Evolutionary conservation across 768 basidiomycete species (phyloP).

Genomic region (Pulveroboletus sp.): DNA sequence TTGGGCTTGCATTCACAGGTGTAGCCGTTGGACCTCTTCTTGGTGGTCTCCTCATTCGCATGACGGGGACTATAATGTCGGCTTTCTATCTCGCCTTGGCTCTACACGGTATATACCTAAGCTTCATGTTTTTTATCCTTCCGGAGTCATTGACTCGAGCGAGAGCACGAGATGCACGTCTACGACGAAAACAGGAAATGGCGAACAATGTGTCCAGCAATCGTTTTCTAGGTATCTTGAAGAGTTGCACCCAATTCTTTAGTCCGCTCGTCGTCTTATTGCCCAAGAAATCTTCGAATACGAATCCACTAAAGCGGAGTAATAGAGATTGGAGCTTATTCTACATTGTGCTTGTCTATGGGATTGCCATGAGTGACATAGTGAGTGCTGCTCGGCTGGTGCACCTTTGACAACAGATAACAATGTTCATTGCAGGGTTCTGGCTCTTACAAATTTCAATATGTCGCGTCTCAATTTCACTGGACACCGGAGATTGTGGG

Average conservation of each 20-base stretch:
- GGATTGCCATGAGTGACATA: conserved; percentile 40
- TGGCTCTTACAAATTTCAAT: conserved; percentile 60
- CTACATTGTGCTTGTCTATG: conserved; percentile 53
- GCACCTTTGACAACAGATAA: neutral
- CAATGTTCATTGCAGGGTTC: conserved; percentile 48
- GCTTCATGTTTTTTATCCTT: conserved; percentile 55
- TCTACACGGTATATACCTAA: conserved; percentile 48
- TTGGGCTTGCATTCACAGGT: conserved; percentile 73
- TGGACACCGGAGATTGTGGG: conserved; percentile 68
- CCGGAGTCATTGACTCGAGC: conserved; percentile 73
- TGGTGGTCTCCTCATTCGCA: conserved; percentile 61
- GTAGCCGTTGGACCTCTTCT: conserved; percentile 75
- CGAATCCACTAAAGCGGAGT: conserved; percentile 39
- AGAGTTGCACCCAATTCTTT: conserved; percentile 58
- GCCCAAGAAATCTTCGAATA: conserved; percentile 36
- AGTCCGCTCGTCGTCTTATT: conserved; percentile 67
- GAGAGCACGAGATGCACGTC: conserved; percentile 35
- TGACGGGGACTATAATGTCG: conserved; percentile 51
- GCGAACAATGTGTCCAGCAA: neutral
- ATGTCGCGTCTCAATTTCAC: conserved; percentile 54
- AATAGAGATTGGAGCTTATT: conserved; percentile 66
- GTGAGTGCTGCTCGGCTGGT: conserved; percentile 34
- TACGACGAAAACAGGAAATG: conserved; percentile 16
- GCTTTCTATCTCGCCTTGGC: conserved; percentile 68
- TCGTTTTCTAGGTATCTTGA: conserved; percentile 23